Evolutionary conservation across 2,329 filamentous ascomycete species (phyloP).

Genomic region (Huntiella savannae): DNA sequence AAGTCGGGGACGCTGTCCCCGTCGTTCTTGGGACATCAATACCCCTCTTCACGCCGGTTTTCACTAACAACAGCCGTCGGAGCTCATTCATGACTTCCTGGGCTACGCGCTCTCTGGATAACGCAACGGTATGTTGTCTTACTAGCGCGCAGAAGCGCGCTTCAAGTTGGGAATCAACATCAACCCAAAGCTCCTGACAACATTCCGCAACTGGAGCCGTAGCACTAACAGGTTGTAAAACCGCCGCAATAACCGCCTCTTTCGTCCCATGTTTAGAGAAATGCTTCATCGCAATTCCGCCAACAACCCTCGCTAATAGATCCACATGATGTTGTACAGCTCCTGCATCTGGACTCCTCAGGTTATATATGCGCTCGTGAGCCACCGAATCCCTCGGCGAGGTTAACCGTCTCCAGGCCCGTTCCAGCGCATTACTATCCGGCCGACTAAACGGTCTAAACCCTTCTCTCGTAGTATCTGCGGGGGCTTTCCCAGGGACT

Average conservation of each 20-base stretch:
- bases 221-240: conserved; percentile 8
- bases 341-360: not conserved
- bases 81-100: conserved; percentile 24
- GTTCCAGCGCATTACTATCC: conserved; percentile 65
- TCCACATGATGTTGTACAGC: conserved; percentile 19
- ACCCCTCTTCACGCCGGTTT: not conserved
- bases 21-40: conserved; percentile 1
- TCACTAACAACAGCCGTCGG: conserved; percentile 3
- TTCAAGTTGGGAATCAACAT: conserved; percentile 29
- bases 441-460: conserved; percentile 60
- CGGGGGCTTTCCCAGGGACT: conserved; percentile 39
- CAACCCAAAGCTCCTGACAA: conserved; percentile 28
- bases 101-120: conserved; percentile 26
- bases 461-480: conserved; percentile 28
- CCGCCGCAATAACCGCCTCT: not conserved
- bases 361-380: conserved; percentile 21
- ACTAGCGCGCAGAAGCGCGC: conserved; percentile 31
- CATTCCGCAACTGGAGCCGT: conserved; percentile 23
- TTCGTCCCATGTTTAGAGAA: conserved; percentile 22
- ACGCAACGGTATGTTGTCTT: conserved; percentile 21
- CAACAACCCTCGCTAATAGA: conserved; percentile 23
- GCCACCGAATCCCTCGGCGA: conserved; percentile 28
- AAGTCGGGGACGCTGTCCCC: not conserved
- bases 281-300: conserved; percentile 27
- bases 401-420: conserved; percentile 50